A percentile compares a stretch with the other conserved stretches of the same genome.
Evolutionary conservation across 225 moss, liverwort and hornwort genomes (phyloP).

Genomic region (Sphagnum contortum): DNA sequence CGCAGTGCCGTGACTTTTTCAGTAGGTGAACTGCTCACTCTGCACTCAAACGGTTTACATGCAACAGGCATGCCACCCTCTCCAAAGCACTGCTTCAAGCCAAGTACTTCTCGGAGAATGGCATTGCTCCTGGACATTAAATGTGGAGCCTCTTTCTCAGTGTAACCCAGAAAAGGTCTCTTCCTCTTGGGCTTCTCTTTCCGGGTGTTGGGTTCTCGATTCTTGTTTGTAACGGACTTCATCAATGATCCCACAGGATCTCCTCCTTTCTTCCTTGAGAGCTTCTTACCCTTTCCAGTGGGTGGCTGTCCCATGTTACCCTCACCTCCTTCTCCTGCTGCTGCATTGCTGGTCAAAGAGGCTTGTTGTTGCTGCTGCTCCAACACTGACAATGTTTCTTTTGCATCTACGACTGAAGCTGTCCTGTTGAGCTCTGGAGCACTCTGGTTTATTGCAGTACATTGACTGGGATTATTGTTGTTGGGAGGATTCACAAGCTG

Average conservation of each 20-base stretch:
- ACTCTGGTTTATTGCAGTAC: too few relatives aligned
- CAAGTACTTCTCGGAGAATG: constrained; percentile 4
- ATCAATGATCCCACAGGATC: background rate
- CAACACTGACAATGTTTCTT: too few relatives aligned
- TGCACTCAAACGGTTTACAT: too few relatives aligned
- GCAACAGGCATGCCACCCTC: background rate
- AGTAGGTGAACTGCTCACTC: too few relatives aligned
- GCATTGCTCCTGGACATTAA: constrained; percentile 3
- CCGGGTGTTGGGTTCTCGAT: too few relatives aligned
- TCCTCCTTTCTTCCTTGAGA: background rate
- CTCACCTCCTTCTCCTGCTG: background rate
- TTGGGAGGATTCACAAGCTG: too few relatives aligned
- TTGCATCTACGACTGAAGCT: too few relatives aligned
- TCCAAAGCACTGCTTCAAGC: constrained; percentile 1
- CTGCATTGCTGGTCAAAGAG: background rate
- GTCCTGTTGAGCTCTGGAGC: too few relatives aligned
- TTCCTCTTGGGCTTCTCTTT: constrained; percentile 3
- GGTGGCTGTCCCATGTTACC: background rate
- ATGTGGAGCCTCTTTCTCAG: background rate
- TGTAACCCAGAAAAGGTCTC: background rate
- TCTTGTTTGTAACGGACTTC: too few relatives aligned
- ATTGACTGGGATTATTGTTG: too few relatives aligned
- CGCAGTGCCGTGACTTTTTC: too few relatives aligned
- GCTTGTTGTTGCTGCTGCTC: background rate
- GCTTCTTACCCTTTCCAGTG: background rate